A percentile compares a stretch with the other conserved stretches of the same genome.
phyloP scores from a whole-genome alignment of 495 filamentous ascomycete genomes.

The Hyphodiscus hymeniophilus region DNA sequence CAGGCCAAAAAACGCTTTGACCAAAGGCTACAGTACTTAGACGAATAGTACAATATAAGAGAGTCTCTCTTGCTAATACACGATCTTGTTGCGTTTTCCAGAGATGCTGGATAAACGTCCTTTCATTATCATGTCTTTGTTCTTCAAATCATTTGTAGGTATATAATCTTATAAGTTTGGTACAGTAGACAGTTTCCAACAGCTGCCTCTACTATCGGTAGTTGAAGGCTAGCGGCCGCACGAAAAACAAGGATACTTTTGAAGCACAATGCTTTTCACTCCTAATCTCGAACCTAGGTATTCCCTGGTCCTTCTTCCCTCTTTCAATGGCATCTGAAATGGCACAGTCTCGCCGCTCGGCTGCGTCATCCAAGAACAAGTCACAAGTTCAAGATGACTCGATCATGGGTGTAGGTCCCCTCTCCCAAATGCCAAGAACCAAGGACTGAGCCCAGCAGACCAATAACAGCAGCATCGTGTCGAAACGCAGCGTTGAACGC shows the following conservation, averaged over 20 bases:
- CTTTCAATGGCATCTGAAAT: neutral
- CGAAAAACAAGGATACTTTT: too few relatives aligned
- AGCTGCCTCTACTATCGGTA: too few relatives aligned
- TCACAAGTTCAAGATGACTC: conserved; percentile 46
- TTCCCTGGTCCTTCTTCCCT: neutral
- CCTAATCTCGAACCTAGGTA: neutral
- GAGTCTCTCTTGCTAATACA: too few relatives aligned
- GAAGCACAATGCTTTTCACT: too few relatives aligned
- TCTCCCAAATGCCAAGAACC: neutral
- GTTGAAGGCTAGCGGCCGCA: too few relatives aligned
- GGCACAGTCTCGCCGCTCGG: neutral
- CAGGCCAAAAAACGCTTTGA: neutral
- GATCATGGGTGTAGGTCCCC: conserved; percentile 57
- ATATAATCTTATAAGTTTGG: too few relatives aligned
- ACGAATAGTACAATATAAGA: neutral
- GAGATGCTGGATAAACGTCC: too few relatives aligned
- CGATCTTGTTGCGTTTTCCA: too few relatives aligned
- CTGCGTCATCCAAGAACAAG: conserved; percentile 16
- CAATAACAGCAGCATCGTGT: conserved; percentile 84
- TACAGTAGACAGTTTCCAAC: too few relatives aligned
- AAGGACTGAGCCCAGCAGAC: conserved; percentile 44
- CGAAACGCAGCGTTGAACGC: conserved; percentile 80
- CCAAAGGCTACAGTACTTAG: neutral
- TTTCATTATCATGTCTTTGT: too few relatives aligned
- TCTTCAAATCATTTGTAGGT: too few relatives aligned